phyloP scores from a whole-genome alignment of 2,329 filamentous ascomycete genomes.

The Zopfia rhizophila region DNA sequence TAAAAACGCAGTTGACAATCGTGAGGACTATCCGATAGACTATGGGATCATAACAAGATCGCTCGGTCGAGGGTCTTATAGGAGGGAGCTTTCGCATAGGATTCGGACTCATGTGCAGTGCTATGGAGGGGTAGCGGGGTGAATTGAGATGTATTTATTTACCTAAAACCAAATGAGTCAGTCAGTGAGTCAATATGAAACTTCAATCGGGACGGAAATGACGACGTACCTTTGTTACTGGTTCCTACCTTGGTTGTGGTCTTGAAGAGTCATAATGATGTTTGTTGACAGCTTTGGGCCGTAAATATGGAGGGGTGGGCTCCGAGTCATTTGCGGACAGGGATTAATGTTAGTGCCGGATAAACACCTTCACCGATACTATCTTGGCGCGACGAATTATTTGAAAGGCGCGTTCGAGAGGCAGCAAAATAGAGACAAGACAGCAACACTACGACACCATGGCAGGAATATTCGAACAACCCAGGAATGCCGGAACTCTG shows the following conservation, averaged over 20 bases:
- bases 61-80: too few relatives aligned
- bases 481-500: conserved; percentile 89
- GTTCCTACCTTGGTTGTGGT: conserved; percentile 16
- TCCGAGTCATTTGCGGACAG: conserved; percentile 36
- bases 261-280: conserved; percentile 1
- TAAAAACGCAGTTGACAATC: too few relatives aligned
- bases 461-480: conserved; percentile 96
- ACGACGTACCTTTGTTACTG: conserved; percentile 3
- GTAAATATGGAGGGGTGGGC: conserved; percentile 36
- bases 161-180: conserved; percentile 38
- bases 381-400: conserved; percentile 40
- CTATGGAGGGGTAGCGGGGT: conserved; percentile 49
- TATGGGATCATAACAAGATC: too few relatives aligned
- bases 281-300: conserved; percentile 9
- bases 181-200: conserved; percentile 17
- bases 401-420: conserved; percentile 35
- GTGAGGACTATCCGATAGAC: too few relatives aligned
- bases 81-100: too few relatives aligned
- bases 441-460: conserved; percentile 63
- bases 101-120: too few relatives aligned
- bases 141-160: conserved; percentile 24
- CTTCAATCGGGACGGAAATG: conserved; percentile 6
- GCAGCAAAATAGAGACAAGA: conserved; percentile 41
- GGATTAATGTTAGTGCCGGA: conserved; percentile 30
- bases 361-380: conserved; percentile 32